Evolutionary conservation across 192 early-diverging fungal genomes (phyloP), one percentile per base, ranked within the genome.

Genomic region (Coemansia sp.): DNA sequence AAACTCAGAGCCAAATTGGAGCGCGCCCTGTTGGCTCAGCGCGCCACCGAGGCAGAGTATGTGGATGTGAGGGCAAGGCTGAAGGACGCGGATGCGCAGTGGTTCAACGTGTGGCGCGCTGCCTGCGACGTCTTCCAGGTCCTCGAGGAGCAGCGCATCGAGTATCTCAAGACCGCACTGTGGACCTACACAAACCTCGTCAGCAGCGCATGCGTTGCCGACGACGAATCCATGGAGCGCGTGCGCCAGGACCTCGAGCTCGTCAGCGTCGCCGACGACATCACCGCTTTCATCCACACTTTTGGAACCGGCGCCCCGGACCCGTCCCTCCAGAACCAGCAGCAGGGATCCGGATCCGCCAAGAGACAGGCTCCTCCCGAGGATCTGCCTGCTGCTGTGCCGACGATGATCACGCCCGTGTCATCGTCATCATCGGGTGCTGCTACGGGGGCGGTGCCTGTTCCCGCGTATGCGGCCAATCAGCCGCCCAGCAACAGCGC

Each of bases 151-250:
- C 85, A 92, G 63, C 77, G 91, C 36, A 77, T 93, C 7, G 89
- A 91, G 33, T 91, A 88, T 33, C 69, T 92, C 36, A 84, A 88
- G 53, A 87, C 81, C 3, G 69, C 70, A n/a, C 78, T 93, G 53
- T 90, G 89, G 85, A 81, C 83, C 11, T 93, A 89, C 66, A 87
- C 89, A 2, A 93, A 93, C 64, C 81, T 93, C 29, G 83, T 92
- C 7, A 89, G 89, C n/a, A 84, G 80, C 44, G 68, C 79, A n/a
- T 89, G 86, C 29, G 89, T 89, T 9, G 75, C 86, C 24, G 92
- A 93, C 51, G 89, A 91, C 66, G 90, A 92, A 83, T 88, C 91
- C 6, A 90, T 88, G 73, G 92, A 93, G 64, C 74, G 87, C 19
- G 88, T 93, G 41, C 82, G 90, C 59, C 78, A 86, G 45, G 83